Conservation (phyloP, 2,329 filamentous ascomycete genomes). For the Alternaria brassicicola region DNA sequence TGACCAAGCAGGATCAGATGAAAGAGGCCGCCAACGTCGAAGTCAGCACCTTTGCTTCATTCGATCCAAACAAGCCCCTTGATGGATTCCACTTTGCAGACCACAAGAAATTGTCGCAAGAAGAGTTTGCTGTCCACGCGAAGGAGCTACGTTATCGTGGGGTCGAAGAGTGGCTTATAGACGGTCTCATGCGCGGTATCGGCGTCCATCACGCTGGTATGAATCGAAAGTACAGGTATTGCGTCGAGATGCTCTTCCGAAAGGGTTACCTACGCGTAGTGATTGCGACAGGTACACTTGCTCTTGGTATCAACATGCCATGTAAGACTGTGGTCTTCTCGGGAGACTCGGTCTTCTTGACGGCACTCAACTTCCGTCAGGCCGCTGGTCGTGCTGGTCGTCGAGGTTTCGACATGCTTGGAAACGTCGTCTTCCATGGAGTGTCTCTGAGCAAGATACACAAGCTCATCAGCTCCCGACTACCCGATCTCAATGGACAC, state of each 20-base stretch:
- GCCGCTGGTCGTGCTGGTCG: slow-evolving; percentile 78
- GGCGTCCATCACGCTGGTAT: slow-evolving; percentile 81
- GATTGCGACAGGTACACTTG: slow-evolving; percentile 76
- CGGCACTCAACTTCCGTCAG: slow-evolving; percentile 77
- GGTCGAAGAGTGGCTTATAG: slow-evolving; percentile 61
- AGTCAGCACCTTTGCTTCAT: slow-evolving; percentile 63
- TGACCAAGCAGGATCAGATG: slow-evolving; percentile 63
- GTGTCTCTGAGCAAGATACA: slow-evolving; percentile 66
- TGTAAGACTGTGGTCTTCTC: slow-evolving; percentile 81
- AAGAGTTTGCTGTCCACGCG: slow-evolving; percentile 65
- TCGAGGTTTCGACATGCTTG: slow-evolving; percentile 79
- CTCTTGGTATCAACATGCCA: slow-evolving; percentile 74
- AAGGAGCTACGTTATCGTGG: slow-evolving; percentile 58
- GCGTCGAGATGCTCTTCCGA: slow-evolving; percentile 75
- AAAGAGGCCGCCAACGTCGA: slow-evolving; percentile 64
- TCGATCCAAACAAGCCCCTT: slow-evolving; percentile 69
- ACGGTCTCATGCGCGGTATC: slow-evolving; percentile 69
- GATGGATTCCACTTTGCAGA: slow-evolving; percentile 71
- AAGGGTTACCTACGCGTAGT: slow-evolving; percentile 73
- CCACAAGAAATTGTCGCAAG: slow-evolving; percentile 61
- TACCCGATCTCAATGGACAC: slow-evolving; percentile 77
- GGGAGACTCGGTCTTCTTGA: slow-evolving; percentile 74
- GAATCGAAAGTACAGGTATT: slow-evolving; percentile 77
- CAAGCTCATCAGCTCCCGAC: slow-evolving; percentile 72
- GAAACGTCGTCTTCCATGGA: slow-evolving; percentile 79